phyloP scores from a whole-genome alignment of 2,329 filamentous ascomycete species.

The Fusarium continuum region DNA sequence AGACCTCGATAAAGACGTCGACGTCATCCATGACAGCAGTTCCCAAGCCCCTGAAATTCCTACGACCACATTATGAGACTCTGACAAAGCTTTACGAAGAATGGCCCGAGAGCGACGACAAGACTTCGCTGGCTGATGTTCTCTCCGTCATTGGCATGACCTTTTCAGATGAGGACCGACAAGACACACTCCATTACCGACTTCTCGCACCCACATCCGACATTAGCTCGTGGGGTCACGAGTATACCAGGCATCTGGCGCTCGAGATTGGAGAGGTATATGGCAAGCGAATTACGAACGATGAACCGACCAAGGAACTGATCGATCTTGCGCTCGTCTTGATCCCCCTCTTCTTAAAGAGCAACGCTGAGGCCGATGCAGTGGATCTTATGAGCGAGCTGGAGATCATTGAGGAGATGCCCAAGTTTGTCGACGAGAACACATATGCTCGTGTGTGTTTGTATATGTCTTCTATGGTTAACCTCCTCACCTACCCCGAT shows the following conservation, averaged over 20 bases:
- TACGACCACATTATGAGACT: constrained; percentile 94
- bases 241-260: constrained; percentile 95
- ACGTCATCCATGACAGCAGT: constrained; percentile 99
- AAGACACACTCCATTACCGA: constrained; percentile 96
- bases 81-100: constrained; percentile 87
- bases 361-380: constrained; percentile 97
- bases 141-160: constrained; percentile 99
- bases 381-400: constrained; percentile 97
- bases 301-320: constrained; percentile 84
- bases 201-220: constrained; percentile 90
- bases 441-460: constrained; percentile 93
- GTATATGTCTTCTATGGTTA: constrained; percentile 99
- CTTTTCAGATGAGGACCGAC: constrained; percentile 93
- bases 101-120: constrained; percentile 86
- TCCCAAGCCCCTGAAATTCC: constrained; percentile 97
- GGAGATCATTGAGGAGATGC: constrained; percentile 94
- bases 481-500: constrained; percentile 95
- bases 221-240: constrained; percentile 96
- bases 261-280: constrained; percentile 97
- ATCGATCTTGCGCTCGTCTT: constrained; percentile 84
- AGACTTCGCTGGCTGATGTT: constrained; percentile 91
- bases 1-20: constrained; percentile 97
- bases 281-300: constrained; percentile 83
- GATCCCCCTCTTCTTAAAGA: constrained; percentile 94
- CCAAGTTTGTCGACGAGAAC: constrained; percentile 89